Evolutionary conservation across 257 asterid species (phyloP).

Genomic region (Nicotiana obtusifolia): DNA sequence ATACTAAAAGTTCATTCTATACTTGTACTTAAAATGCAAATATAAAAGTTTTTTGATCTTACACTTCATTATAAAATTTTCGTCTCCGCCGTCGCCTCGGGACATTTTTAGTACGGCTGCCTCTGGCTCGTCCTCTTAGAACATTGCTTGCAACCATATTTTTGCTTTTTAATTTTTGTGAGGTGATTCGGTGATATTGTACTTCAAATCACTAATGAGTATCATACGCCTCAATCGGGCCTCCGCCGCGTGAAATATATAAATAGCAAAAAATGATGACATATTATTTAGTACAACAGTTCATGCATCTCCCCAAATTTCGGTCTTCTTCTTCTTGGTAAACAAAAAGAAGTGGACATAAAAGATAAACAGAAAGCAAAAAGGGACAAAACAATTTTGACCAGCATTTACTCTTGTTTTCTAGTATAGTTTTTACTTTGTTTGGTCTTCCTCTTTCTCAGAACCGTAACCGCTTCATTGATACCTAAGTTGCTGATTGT

Average conservation of each 20-base stretch:
- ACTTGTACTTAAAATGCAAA: not conserved
- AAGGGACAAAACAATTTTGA: not conserved
- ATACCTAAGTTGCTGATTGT: not conserved
- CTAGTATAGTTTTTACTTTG: too few relatives aligned
- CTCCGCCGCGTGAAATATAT: not conserved
- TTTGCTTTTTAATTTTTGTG: too few relatives aligned
- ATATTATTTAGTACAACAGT: not conserved
- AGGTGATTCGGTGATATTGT: too few relatives aligned
- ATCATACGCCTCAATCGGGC: not conserved
- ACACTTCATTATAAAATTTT: too few relatives aligned
- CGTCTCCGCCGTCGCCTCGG: too few relatives aligned
- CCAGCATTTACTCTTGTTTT: constrained; percentile 1
- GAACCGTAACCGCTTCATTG: not conserved
- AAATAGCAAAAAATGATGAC: not conserved
- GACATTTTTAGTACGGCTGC: too few relatives aligned
- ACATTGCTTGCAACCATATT: too few relatives aligned
- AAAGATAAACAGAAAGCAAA: not conserved
- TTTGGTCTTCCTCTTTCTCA: not conserved
- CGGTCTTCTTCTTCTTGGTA: not conserved
- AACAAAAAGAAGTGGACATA: not conserved
- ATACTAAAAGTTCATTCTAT: not conserved
- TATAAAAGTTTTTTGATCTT: too few relatives aligned
- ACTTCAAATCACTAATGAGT: too few relatives aligned
- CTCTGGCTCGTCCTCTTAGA: too few relatives aligned
- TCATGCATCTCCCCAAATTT: not conserved